Conservation (phyloP, 164 flowering plant species). For the Aristolochia fimbriata region DNA sequence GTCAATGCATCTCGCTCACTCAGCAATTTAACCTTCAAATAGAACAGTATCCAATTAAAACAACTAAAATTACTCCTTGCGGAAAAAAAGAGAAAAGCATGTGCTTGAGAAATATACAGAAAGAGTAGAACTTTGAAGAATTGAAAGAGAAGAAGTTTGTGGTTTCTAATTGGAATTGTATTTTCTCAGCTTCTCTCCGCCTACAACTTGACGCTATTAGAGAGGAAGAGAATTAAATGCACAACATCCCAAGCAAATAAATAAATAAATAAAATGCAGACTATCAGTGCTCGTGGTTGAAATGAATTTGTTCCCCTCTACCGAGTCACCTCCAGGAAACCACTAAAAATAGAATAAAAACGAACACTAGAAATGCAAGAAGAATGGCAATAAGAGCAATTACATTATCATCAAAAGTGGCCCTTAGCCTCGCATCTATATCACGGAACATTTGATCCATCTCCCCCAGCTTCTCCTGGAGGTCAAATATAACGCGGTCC, state of each 20-base stretch:
- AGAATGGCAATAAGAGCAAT: neutral
- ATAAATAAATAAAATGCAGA: too few species aligned
- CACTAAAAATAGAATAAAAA: neutral
- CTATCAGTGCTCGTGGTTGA: neutral
- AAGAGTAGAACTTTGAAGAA: neutral
- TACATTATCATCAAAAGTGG: slow-evolving; percentile 66
- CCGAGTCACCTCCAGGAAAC: too few species aligned
- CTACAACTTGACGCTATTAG: too few species aligned
- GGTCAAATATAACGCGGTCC: slow-evolving; percentile 45
- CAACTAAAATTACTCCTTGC: slow-evolving; percentile 1
- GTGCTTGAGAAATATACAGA: neutral
- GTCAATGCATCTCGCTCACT: slow-evolving; percentile 67
- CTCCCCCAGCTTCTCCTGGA: slow-evolving; percentile 42
- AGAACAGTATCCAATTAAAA: slow-evolving; percentile 2
- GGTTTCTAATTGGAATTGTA: neutral
- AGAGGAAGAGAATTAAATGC: neutral
- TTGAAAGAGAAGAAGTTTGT: neutral
- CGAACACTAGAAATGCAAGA: neutral
- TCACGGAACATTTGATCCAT: slow-evolving; percentile 34
- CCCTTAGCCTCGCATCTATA: slow-evolving; percentile 36
- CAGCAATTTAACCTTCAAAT: slow-evolving; percentile 45
- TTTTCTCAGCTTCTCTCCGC: neutral
- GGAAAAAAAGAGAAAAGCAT: neutral
- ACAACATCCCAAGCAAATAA: neutral
- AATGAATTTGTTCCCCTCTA: neutral